Evolutionary conservation across 371 early-diverging fungal species (phyloP).

Genomic region (Syncephalis fuscata): DNA sequence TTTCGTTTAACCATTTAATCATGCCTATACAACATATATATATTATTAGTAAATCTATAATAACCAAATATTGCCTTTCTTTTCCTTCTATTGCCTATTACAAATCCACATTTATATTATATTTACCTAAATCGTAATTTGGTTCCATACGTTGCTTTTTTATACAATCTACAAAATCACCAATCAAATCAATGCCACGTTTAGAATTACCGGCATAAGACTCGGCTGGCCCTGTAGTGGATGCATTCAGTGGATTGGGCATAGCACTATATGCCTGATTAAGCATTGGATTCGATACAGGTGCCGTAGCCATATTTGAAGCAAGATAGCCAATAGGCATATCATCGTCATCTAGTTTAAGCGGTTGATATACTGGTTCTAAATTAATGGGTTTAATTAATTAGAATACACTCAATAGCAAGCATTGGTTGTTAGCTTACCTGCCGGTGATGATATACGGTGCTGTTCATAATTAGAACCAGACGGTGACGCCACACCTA

Average conservation of each 20-base stretch:
- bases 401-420: neutral
- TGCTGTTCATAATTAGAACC: neutral
- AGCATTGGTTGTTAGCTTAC: neutral
- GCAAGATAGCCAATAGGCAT: neutral
- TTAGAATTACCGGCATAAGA: too few species aligned
- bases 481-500: neutral
- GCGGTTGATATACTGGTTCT: constrained; percentile 1
- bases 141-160: constrained; percentile 6
- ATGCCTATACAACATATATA: too few species aligned
- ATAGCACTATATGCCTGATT: too few species aligned
- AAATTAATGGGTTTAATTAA: neutral
- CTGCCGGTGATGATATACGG: neutral
- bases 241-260: too few species aligned
- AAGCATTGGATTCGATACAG: neutral
- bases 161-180: constrained; percentile 3
- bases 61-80: too few species aligned
- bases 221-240: too few species aligned
- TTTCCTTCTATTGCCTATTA: neutral
- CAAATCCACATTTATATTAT: neutral
- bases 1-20: too few species aligned
- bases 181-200: constrained; percentile 3
- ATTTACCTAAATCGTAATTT: constrained; percentile 3
- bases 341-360: neutral
- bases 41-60: too few species aligned
- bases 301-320: neutral